phyloP scores from a whole-genome alignment of 2,329 filamentous ascomycete genomes.

The Graphilbum fragrans region DNA sequence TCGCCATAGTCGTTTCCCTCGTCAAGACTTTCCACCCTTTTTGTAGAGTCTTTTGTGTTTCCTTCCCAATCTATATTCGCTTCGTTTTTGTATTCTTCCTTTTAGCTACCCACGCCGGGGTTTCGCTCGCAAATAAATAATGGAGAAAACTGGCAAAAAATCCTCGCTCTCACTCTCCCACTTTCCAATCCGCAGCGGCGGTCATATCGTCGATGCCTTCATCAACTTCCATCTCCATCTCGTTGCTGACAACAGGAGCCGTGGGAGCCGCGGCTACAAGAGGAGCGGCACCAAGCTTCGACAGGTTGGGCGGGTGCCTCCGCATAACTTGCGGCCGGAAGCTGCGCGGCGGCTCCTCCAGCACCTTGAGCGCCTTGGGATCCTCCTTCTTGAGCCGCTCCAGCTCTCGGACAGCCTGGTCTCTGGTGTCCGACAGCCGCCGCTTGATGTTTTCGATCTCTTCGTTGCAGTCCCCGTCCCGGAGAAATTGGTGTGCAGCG shows the following conservation, averaged over 20 bases:
- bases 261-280: neutral
- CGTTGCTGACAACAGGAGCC: too few relatives aligned
- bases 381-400: slow-evolving; percentile 42
- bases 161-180: neutral
- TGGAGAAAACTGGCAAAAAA: too few relatives aligned
- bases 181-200: neutral
- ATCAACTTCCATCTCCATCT: slow-evolving; percentile 23
- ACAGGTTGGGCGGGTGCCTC: slow-evolving; percentile 11
- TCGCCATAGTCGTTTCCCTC: too few relatives aligned
- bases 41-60: too few relatives aligned
- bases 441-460: slow-evolving; percentile 61
- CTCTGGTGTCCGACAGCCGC: slow-evolving; percentile 51
- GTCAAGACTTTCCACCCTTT: too few relatives aligned
- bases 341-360: slow-evolving; percentile 28
- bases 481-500: slow-evolving; percentile 80
- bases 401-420: slow-evolving; percentile 47
- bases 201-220: slow-evolving; percentile 28
- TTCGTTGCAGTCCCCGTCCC: slow-evolving; percentile 70
- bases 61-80: too few relatives aligned
- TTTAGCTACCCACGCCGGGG: too few relatives aligned
- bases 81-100: too few relatives aligned
- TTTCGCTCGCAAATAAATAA: too few relatives aligned
- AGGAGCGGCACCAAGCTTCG: neutral
- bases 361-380: slow-evolving; percentile 26
- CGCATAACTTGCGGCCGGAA: slow-evolving; percentile 42